phyloP scores from a whole-genome alignment of 495 filamentous ascomycete genomes.

The Aspergillus funiculosus region DNA sequence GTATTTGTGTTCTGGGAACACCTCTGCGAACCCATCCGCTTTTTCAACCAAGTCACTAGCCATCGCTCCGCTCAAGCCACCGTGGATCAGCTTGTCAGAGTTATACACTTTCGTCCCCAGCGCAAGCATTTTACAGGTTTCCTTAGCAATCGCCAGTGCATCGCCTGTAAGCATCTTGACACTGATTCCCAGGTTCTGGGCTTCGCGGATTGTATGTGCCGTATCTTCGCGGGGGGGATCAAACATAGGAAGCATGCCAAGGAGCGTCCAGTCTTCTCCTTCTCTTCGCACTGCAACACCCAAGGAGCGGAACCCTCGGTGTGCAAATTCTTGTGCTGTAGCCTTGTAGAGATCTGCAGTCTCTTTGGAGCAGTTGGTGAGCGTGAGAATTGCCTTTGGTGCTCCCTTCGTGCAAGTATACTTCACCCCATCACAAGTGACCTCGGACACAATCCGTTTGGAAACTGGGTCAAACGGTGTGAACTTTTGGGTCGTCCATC shows the following conservation, averaged over 20 bases:
- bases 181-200: slow-evolving; percentile 63
- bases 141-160: slow-evolving; percentile 69
- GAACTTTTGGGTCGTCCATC: slow-evolving; percentile 66
- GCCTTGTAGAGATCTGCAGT: slow-evolving; percentile 54
- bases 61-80: slow-evolving; percentile 62
- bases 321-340: slow-evolving; percentile 66
- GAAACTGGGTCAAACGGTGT: slow-evolving; percentile 70
- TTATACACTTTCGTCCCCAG: slow-evolving; percentile 73
- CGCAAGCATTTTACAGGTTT: slow-evolving; percentile 71
- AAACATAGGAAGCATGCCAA: slow-evolving; percentile 71
- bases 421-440: slow-evolving; percentile 53
- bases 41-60: slow-evolving; percentile 67
- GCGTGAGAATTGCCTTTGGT: slow-evolving; percentile 62
- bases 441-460: slow-evolving; percentile 64
- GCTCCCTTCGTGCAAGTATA: slow-evolving; percentile 69
- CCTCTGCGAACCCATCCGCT: slow-evolving; percentile 73
- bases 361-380: slow-evolving; percentile 56
- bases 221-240: slow-evolving; percentile 71
- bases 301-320: slow-evolving; percentile 68
- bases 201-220: slow-evolving; percentile 68
- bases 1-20: slow-evolving; percentile 97
- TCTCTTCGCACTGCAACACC: slow-evolving; percentile 63
- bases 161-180: slow-evolving; percentile 76
- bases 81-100: slow-evolving; percentile 64
- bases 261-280: slow-evolving; percentile 56